Percentiles rank a stretch among this genome's conserved stretches.
Conservation (phyloP, 352 stramenopile genomes). For the Globisporangium yorkense region DNA sequence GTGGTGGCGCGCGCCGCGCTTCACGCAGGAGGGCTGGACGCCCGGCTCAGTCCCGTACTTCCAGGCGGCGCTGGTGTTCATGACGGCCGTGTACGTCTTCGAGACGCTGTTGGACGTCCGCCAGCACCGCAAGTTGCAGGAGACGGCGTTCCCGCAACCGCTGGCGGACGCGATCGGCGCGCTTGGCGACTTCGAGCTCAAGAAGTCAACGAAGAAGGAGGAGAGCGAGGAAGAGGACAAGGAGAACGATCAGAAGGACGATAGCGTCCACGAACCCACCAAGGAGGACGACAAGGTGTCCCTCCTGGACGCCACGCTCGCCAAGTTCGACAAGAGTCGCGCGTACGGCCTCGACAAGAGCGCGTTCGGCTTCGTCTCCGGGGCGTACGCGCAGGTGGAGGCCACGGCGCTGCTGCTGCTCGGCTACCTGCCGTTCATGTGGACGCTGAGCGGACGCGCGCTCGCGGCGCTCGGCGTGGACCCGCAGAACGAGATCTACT, state of each 20-base stretch:
- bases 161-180: slow-evolving; percentile 48
- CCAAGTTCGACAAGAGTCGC: slow-evolving; percentile 92
- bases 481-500: slow-evolving; percentile 77
- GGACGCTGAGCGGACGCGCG: slow-evolving; percentile 76
- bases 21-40: slow-evolving; percentile 50
- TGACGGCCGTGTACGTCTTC: slow-evolving; percentile 86
- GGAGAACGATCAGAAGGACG: slow-evolving; percentile 31
- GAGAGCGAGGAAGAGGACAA: slow-evolving; percentile 9
- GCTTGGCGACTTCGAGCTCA: slow-evolving; percentile 23
- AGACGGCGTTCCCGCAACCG: slow-evolving; percentile 53
- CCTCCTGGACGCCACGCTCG: slow-evolving; percentile 80
- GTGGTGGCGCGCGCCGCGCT: slow-evolving; percentile 52
- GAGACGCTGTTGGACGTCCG: slow-evolving; percentile 91
- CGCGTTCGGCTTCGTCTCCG: slow-evolving; percentile 90
- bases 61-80: slow-evolving; percentile 78
- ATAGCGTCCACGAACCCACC: slow-evolving; percentile 9
- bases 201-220: slow-evolving; percentile 16
- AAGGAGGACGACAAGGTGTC: slow-evolving; percentile 24
- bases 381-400: slow-evolving; percentile 82
- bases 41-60: slow-evolving; percentile 62
- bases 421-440: slow-evolving; percentile 93
- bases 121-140: slow-evolving; percentile 89
- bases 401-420: slow-evolving; percentile 83
- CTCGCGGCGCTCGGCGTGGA: slow-evolving; percentile 52
- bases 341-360: slow-evolving; percentile 96